Percentiles rank a stretch among this genome's conserved stretches.
phyloP scores from a whole-genome alignment of 768 basidiomycete genomes.

The Kwoniella dendrophila region DNA sequence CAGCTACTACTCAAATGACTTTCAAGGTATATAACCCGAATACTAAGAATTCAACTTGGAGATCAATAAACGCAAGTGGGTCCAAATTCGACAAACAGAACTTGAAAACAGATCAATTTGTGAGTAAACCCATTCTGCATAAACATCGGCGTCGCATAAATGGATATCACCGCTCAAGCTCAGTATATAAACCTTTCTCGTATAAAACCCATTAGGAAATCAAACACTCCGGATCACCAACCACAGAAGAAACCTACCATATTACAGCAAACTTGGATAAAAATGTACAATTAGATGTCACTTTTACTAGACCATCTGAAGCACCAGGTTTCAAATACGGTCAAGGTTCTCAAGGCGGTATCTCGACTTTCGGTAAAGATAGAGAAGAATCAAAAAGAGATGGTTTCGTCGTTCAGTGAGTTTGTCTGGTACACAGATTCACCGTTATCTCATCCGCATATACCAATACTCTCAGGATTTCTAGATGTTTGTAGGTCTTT shows the following conservation, averaged over 20 bases:
- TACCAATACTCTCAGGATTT: background rate
- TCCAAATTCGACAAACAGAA: slow-evolving; percentile 44
- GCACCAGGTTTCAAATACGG: slow-evolving; percentile 90
- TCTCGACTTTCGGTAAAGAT: slow-evolving; percentile 55
- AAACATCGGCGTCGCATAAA: background rate
- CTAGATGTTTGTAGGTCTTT: background rate
- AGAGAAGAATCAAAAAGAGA: slow-evolving; percentile 41
- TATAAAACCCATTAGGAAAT: too few species aligned
- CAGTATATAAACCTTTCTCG: background rate
- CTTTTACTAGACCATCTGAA: slow-evolving; percentile 68
- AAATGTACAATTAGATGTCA: slow-evolving; percentile 78
- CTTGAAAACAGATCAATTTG: slow-evolving; percentile 53
- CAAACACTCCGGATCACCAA: slow-evolving; percentile 59
- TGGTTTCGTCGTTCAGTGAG: slow-evolving; percentile 71
- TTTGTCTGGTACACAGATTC: too few species aligned
- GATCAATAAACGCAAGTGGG: slow-evolving; percentile 69
- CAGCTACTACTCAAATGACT: slow-evolving; percentile 90
- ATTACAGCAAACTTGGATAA: slow-evolving; percentile 76
- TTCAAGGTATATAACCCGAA: slow-evolving; percentile 83
- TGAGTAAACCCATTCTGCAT: slow-evolving; percentile 27
- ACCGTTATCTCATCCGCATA: background rate
- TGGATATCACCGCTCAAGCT: slow-evolving; percentile 71
- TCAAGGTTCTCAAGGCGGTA: slow-evolving; percentile 79
- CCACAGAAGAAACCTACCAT: slow-evolving; percentile 69
- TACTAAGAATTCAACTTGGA: slow-evolving; percentile 76